These are phyloP conservation scores for Aspergillus campestris DNA, from an alignment of 495 filamentous ascomycete species.

Conservation along the genomic window DNA sequence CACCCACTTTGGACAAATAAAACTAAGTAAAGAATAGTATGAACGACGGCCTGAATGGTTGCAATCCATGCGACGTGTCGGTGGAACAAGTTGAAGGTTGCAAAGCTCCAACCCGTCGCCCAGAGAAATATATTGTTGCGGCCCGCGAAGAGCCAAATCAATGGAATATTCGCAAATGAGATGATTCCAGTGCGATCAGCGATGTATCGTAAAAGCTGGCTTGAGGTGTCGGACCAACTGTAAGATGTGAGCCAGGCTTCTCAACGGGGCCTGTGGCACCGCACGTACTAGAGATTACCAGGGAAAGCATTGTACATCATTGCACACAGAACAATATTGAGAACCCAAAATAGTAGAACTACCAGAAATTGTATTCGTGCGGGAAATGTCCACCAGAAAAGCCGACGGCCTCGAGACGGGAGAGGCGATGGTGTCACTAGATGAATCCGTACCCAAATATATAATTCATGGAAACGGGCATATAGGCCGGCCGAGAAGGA, in stretches of 20 bases:
- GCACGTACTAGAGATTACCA: conserved; percentile 33
- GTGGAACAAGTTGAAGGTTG: conserved; percentile 47
- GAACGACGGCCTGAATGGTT: conserved; percentile 41
- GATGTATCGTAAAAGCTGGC: conserved; percentile 34
- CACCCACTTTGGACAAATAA: conserved; percentile 25
- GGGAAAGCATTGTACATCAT: conserved; percentile 28
- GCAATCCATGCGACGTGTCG: conserved; percentile 48
- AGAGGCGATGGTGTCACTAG: conserved; percentile 27
- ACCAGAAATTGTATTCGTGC: conserved; percentile 33
- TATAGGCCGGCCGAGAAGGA: background rate
- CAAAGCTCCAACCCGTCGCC: conserved; percentile 48
- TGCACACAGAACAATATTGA: conserved; percentile 29
- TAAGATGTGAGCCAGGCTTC: conserved; percentile 5
- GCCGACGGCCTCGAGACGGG: conserved; percentile 13
- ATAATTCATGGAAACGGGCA: background rate
- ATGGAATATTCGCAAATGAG: conserved; percentile 41
- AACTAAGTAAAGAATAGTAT: conserved; percentile 28
- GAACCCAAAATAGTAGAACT: conserved; percentile 29
- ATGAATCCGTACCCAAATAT: conserved; percentile 25
- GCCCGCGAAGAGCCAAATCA: conserved; percentile 43
- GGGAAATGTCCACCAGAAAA: conserved; percentile 32
- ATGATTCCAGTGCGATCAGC: conserved; percentile 46
- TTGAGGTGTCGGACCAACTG: conserved; percentile 27
- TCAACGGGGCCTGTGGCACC: background rate
- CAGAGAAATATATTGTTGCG: conserved; percentile 50